These are phyloP conservation scores for Globisporangium camurandrum DNA, from an alignment of 352 stramenopile species.

Conservation along the genomic window DNA sequence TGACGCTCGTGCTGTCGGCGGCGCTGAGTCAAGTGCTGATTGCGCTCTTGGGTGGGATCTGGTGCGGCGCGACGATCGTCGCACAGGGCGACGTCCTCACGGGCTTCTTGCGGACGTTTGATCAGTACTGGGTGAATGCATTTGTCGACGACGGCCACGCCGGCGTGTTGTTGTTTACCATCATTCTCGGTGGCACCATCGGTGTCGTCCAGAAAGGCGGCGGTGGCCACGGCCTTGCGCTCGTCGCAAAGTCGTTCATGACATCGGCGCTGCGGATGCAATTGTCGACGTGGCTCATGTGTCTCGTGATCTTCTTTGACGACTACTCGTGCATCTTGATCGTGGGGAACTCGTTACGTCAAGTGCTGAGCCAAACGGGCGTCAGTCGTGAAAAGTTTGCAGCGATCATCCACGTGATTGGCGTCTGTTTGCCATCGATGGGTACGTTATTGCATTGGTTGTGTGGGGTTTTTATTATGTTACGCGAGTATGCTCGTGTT, in stretches of 20 bases:
- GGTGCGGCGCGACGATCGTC: conserved; percentile 81
- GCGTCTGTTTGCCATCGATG: conserved; percentile 84
- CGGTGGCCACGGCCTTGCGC: conserved; percentile 75
- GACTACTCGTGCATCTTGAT: conserved; percentile 91
- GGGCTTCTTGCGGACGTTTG: conserved; percentile 78
- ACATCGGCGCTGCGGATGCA: conserved; percentile 78
- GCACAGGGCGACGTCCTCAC: conserved; percentile 63
- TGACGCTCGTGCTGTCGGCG: conserved; percentile 72
- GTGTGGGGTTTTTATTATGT: too few relatives aligned
- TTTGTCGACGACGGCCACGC: conserved; percentile 81
- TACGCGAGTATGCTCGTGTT: too few relatives aligned
- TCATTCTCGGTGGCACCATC: conserved; percentile 83
- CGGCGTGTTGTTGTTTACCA: conserved; percentile 84
- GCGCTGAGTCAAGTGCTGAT: conserved; percentile 73
- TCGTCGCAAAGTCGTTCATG: conserved; percentile 77
- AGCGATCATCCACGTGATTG: conserved; percentile 84
- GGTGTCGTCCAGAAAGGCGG: conserved; percentile 86
- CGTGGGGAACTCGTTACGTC: conserved; percentile 80
- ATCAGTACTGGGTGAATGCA: conserved; percentile 83
- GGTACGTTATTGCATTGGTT: too few relatives aligned
- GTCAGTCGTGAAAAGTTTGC: conserved; percentile 87
- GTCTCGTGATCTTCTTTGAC: conserved; percentile 89
- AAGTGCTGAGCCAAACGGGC: conserved; percentile 73
- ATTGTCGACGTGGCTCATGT: conserved; percentile 76
- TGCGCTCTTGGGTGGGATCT: conserved; percentile 78